Evolutionary conservation across 352 stramenopile genomes (phyloP).

Genomic region (Thalassiosira mediterranea): DNA sequence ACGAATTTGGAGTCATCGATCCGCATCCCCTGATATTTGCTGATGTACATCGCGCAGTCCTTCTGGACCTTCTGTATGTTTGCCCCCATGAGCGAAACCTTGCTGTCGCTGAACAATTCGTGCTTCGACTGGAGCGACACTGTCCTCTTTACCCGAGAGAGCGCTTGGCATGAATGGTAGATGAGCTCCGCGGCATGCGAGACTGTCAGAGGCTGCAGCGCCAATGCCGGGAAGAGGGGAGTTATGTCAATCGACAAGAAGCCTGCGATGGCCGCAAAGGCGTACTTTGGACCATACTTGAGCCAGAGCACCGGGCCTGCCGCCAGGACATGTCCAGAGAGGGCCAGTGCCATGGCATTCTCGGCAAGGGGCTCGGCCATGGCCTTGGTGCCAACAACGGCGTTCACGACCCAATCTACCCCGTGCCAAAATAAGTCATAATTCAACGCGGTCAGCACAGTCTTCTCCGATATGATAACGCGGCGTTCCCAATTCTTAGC

Average conservation of each 20-base stretch:
- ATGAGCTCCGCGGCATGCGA: conserved; percentile 71
- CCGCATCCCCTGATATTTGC: conserved; percentile 34
- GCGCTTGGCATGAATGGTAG: conserved; percentile 54
- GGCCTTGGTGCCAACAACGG: conserved; percentile 53
- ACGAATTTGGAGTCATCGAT: conserved; percentile 56
- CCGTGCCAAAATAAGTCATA: conserved; percentile 82
- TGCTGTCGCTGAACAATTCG: conserved; percentile 58
- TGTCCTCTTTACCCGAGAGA: conserved; percentile 50
- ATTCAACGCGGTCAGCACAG: conserved; percentile 65
- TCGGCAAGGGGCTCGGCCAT: conserved; percentile 64
- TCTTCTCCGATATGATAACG: conserved; percentile 69
- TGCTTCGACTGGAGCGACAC: conserved; percentile 39
- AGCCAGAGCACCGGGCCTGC: conserved; percentile 75
- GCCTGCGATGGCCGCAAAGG: conserved; percentile 73
- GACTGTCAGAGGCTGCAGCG: conserved; percentile 75
- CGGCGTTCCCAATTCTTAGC: conserved; percentile 76
- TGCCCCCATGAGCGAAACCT: conserved; percentile 42
- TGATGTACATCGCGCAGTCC: conserved; percentile 55
- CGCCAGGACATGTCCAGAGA: conserved; percentile 70
- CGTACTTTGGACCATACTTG: conserved; percentile 78
- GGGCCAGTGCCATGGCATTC: conserved; percentile 63
- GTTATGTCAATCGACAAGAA: conserved; percentile 71
- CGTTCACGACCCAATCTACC: conserved; percentile 71
- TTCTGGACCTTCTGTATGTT: conserved; percentile 60
- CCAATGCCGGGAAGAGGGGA: conserved; percentile 64